Base-by-base conservation (phyloP, 176 grass and related monocot genomes). In the Phoenix roebelenii region DNA sequence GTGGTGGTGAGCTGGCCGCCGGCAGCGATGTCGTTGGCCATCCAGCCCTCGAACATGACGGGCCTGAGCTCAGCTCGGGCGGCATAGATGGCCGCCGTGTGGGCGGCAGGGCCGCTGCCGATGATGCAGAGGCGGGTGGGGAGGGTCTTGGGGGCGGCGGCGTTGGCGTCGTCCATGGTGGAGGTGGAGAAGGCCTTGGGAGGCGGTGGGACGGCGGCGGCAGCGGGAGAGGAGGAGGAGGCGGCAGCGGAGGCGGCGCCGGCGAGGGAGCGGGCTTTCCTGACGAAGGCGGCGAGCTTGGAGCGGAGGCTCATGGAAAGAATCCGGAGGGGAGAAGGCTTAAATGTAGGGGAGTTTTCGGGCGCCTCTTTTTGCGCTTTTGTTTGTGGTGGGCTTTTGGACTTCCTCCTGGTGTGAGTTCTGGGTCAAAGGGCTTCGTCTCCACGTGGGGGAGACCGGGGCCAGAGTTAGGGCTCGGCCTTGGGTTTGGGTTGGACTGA, bases 1-100 rank as follows among this genome's bases (percentile, higher is more conserved):
- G 93, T 92, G 72, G 93, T 98, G 65, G 93, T 98, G 70, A 98
- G 87, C 81, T 98, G 93, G 0, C 93, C 93, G 1, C 93, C 87
- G 1, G 80, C 80, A n/a, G 82, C 81, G 73, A 98, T 92, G 81
- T 88, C 84, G 60, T 98, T 98, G 52, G 87, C 87, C 51, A 92
- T 50, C 81, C 85, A 92, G 12, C 93, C 93, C 73, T 98, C 84
- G 70, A 91, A 92, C 65, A 97, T 77, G 52, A 97, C 58, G 4
- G 93, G 84, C 73, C 88, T 91, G 5, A 97, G 83, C 54, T 97
- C 87, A 18, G 93, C 84, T 22, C 87, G 81, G 25, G 93, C 80
- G 14, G 93, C 81, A 76, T 97, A 97, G 81, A 97, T 88, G 50
- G 93, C 84, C 5, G 93, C 93, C 29, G 93, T 97, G 73, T 97